Percentiles rank a stretch among this genome's conserved stretches.
Conservation (phyloP, 2,329 filamentous ascomycete genomes). For the Claviceps sp. region DNA sequence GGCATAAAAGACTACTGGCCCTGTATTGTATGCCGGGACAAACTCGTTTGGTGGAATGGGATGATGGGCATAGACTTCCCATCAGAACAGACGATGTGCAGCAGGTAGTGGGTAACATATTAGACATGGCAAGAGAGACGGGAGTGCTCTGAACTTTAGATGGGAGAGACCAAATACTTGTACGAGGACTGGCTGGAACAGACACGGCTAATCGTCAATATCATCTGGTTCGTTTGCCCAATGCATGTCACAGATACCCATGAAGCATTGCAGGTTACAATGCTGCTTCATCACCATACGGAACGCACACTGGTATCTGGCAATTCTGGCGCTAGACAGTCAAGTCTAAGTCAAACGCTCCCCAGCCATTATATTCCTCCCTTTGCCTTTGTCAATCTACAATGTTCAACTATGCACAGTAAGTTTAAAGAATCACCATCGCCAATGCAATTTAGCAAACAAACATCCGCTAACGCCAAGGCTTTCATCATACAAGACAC, state of each 20-base stretch:
- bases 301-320: not conserved
- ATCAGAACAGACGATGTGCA: constrained; percentile 54
- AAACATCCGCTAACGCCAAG: constrained; percentile 3
- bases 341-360: not conserved
- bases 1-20: constrained; percentile 34
- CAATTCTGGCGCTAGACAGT: not conserved
- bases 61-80: constrained; percentile 57
- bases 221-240: not conserved
- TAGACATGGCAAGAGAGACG: constrained; percentile 12
- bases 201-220: not conserved
- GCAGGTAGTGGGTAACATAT: constrained; percentile 13
- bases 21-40: constrained; percentile 45
- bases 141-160: constrained; percentile 3
- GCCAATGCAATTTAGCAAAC: constrained; percentile 1
- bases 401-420: not conserved
- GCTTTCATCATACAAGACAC: constrained; percentile 1
- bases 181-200: not conserved
- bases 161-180: not conserved
- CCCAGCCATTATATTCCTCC: not conserved
- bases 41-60: constrained; percentile 54
- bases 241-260: not conserved
- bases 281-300: not conserved
- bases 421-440: not conserved
- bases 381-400: not conserved
- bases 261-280: not conserved